These are phyloP conservation scores for Exidia glandulosa DNA, from an alignment of 768 basidiomycete species.

Conservation along the genomic window DNA sequence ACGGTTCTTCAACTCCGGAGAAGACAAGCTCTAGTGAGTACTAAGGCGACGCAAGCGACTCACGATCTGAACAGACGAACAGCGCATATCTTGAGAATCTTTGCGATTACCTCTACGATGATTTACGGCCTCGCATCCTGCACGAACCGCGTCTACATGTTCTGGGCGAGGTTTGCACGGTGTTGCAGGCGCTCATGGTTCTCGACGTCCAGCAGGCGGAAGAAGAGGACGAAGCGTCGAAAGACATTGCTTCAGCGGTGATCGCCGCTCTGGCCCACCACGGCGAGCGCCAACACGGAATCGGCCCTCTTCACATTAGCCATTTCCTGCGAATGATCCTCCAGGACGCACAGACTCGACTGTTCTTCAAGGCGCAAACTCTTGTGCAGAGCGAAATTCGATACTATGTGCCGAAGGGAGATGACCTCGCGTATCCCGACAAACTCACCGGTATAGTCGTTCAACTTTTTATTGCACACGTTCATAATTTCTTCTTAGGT, in stretches of 20 bases:
- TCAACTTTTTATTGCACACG: background rate
- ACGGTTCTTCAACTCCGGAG: slow-evolving; percentile 80
- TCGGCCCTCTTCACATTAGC: slow-evolving; percentile 63
- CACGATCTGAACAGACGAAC: slow-evolving; percentile 23
- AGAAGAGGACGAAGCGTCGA: slow-evolving; percentile 21
- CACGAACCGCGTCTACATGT: slow-evolving; percentile 82
- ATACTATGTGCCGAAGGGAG: slow-evolving; percentile 64
- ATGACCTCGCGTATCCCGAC: slow-evolving; percentile 81
- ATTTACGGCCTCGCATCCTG: slow-evolving; percentile 87
- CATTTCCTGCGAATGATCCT: slow-evolving; percentile 79
- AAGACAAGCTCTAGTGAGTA: slow-evolving; percentile 58
- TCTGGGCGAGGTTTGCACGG: slow-evolving; percentile 91
- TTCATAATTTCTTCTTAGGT: background rate
- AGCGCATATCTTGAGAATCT: slow-evolving; percentile 85
- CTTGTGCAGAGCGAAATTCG: slow-evolving; percentile 82
- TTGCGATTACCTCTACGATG: slow-evolving; percentile 92
- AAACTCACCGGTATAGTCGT: slow-evolving; percentile 64
- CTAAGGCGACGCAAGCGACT: too few relatives aligned
- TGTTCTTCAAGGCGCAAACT: slow-evolving; percentile 94
- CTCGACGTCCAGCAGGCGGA: slow-evolving; percentile 49
- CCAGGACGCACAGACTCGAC: slow-evolving; percentile 89
- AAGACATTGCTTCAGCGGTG: slow-evolving; percentile 5
- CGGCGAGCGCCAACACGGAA: slow-evolving; percentile 23
- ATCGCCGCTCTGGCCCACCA: slow-evolving; percentile 19
- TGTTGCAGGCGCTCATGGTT: slow-evolving; percentile 92